Evolutionary conservation across 2,329 filamentous ascomycete genomes (phyloP), one percentile per base, ranked within the genome.

Genomic region (Ophiognomonia clavigignenti-juglandacearum): DNA sequence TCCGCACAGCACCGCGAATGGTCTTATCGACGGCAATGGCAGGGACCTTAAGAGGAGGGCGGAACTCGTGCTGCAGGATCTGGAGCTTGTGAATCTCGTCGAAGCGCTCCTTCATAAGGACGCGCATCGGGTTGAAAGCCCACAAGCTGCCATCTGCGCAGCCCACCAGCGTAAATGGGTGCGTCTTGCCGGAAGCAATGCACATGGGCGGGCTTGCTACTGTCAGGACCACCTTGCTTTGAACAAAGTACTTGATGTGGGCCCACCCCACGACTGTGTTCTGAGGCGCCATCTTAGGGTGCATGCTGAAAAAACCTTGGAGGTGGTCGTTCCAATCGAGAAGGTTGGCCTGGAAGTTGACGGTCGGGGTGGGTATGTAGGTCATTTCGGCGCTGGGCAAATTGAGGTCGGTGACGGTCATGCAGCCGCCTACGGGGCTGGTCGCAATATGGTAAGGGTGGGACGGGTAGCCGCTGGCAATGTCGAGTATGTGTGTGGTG

Each of bases 361-460:
- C 70, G 16, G 23, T 66, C 10, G 74, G 68, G 39, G 69, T 70
- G 16, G 74, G 70, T 42, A 77, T 72, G 55, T 76, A 78, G 3
- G 77, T 77, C 14, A 68, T 68, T 56, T 82, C 77, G 51, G 64
- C 66, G 53, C 71, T 74, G 2, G 78, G 77, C 20, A 70, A 66
- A 19, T 66, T 67, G 9, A 82, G 63, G 57, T 82, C 77, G 5
- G 77, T 66, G 9, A 82, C 58, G 19, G 73, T 75, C 19, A 71
- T 63, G 19, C 73, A 68, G 44, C 78, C 78, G 18, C 75, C 76
- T 13, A 80, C 65, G 0, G 78, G 77, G 4, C 71, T 67, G 1
- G 77, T 78, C 6, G 74, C 71, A n/a, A 82, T 64, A 8, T 80
- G 58, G 52, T 75, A 77, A 0, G 78, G 78, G 47, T 75, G 65